phyloP scores from a whole-genome alignment of 352 stramenopile genomes.

The Achlya hypogyna region DNA sequence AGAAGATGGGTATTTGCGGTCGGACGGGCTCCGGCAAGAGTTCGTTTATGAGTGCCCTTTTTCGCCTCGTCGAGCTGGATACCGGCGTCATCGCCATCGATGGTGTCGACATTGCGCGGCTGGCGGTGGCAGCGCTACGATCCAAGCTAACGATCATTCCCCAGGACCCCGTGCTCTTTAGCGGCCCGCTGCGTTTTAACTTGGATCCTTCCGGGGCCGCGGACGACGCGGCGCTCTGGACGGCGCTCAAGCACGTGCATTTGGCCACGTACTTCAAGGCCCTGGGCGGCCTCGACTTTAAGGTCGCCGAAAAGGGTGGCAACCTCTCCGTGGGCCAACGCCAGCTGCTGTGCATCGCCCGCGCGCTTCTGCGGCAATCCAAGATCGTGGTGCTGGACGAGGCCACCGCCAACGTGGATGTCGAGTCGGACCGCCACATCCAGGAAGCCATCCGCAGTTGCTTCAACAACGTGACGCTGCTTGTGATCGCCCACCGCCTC shows the following conservation, averaged over 20 bases:
- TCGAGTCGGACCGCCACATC: conserved; percentile 47
- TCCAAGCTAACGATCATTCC: conserved; percentile 69
- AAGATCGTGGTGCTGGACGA: conserved; percentile 86
- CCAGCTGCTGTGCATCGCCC: conserved; percentile 85
- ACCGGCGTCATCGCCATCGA: conserved; percentile 62
- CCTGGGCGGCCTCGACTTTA: conserved; percentile 25
- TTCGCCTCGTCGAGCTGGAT: conserved; percentile 54
- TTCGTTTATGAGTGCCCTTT: conserved; percentile 58
- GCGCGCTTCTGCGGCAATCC: conserved; percentile 70
- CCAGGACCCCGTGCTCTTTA: conserved; percentile 33
- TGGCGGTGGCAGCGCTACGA: conserved; percentile 54
- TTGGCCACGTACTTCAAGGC: conserved; percentile 29
- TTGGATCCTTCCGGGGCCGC: conserved; percentile 13
- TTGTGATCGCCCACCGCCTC: conserved; percentile 83
- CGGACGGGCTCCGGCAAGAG: conserved; percentile 61
- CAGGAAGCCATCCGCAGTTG: conserved; percentile 62
- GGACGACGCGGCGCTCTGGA: conserved; percentile 25
- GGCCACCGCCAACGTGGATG: conserved; percentile 83
- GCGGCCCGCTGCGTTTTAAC: conserved; percentile 12
- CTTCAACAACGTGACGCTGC: conserved; percentile 54
- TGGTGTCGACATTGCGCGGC: conserved; percentile 44
- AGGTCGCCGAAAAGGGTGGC: conserved; percentile 41
- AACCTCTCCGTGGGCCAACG: conserved; percentile 82
- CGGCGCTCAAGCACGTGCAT: conserved; percentile 25
- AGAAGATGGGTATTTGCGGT: conserved; percentile 26